phyloP scores from a whole-genome alignment of 1,284 basidiomycete genomes.

The Lentinula novae-zelandiae region DNA sequence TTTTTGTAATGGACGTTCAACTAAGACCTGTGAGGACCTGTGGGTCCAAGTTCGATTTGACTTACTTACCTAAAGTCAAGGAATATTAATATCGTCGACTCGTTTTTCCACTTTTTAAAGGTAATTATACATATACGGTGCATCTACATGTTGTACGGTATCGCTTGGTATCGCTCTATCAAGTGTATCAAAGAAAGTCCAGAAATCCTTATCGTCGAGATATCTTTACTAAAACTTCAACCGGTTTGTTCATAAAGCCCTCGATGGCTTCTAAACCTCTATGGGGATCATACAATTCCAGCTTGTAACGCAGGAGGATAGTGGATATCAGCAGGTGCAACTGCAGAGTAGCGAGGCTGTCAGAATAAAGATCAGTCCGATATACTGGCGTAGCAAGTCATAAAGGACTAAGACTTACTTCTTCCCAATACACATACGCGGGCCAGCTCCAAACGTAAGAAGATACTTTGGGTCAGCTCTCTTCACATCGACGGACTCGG shows the following conservation, averaged over 20 bases:
- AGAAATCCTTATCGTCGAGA: background rate
- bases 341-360: background rate
- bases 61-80: no score
- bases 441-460: slow-evolving; percentile 1
- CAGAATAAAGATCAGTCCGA: background rate
- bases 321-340: background rate
- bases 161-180: background rate
- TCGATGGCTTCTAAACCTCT: background rate
- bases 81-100: no score
- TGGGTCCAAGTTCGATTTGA: no score
- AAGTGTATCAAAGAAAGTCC: background rate
- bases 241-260: slow-evolving; percentile 5
- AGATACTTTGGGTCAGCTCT: background rate
- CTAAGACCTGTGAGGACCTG: no score
- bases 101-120: no score
- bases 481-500: background rate
- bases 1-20: no score
- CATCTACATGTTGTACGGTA: no score
- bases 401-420: background rate
- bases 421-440: slow-evolving; percentile 3
- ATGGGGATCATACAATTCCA: background rate
- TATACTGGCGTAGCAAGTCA: background rate
- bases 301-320: background rate
- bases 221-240: background rate
- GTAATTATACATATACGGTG: no score